A percentile compares a stretch with the other conserved stretches of the same genome.
Conservation (phyloP, 306 rosid genomes). For the Morella rubra region DNA sequence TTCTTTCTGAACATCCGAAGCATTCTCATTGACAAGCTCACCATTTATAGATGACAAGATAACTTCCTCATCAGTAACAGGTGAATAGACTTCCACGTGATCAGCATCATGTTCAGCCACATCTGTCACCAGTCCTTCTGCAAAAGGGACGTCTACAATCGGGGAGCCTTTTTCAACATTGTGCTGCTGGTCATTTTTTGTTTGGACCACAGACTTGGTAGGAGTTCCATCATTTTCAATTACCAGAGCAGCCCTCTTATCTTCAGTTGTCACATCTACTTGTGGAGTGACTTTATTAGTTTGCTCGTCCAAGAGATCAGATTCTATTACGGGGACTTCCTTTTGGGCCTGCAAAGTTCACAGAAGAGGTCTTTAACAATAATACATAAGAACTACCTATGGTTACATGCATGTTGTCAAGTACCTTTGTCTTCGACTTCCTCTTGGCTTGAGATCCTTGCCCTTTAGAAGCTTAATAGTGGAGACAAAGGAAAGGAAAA, state of each 20-base stretch:
- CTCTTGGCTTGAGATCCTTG: conserved; percentile 80
- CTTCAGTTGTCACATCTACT: conserved; percentile 38
- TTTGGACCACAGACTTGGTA: conserved; percentile 34
- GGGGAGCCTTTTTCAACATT: conserved; percentile 36
- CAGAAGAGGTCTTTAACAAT: conserved; percentile 17
- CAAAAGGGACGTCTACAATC: conserved; percentile 32
- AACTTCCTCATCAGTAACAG: conserved; percentile 41
- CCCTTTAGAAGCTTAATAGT: conserved; percentile 67
- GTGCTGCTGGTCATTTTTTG: conserved; percentile 38
- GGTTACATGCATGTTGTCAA: conserved; percentile 20
- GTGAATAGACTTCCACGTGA: conserved; percentile 36
- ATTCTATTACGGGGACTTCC: conserved; percentile 31
- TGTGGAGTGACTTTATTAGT: conserved; percentile 33
- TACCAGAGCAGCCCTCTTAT: conserved; percentile 37
- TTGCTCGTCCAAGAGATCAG: conserved; percentile 45
- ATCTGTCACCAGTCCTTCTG: conserved; percentile 42
- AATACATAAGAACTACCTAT: conserved; percentile 9
- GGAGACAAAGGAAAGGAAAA: conserved; percentile 29
- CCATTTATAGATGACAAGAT: conserved; percentile 40
- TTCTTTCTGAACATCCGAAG: conserved; percentile 46
- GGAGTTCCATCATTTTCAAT: conserved; percentile 45
- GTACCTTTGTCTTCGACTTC: conserved; percentile 71
- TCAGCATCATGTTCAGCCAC: conserved; percentile 38
- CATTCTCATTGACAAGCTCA: conserved; percentile 45
- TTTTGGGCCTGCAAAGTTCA: conserved; percentile 51